phyloP scores from a whole-genome alignment of 1,139 yeast species.

The Magnusiomyces sp. region DNA sequence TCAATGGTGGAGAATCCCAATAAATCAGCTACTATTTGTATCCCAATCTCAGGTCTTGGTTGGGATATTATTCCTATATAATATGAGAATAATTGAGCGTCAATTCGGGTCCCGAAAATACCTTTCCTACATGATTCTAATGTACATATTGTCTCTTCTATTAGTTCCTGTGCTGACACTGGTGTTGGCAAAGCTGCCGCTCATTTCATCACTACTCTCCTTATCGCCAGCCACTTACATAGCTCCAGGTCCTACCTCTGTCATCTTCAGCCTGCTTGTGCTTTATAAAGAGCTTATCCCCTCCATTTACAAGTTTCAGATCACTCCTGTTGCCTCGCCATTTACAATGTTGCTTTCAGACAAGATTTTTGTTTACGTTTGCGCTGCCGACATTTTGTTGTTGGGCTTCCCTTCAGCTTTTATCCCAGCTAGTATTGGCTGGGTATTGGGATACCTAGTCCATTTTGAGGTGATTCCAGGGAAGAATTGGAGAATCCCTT shows the following conservation, averaged over 20 bases:
- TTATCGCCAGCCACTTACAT: constrained; percentile 23
- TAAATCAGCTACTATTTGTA: constrained; percentile 48
- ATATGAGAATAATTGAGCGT: constrained; percentile 56
- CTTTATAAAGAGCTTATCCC: constrained; percentile 55
- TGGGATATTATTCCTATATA: constrained; percentile 45
- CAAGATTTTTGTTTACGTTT: constrained; percentile 47
- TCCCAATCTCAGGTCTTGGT: constrained; percentile 62
- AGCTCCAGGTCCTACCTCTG: constrained; percentile 56
- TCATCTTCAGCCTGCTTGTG: constrained; percentile 51
- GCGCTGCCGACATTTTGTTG: constrained; percentile 44
- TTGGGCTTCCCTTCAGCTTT: constrained; percentile 41
- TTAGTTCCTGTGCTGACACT: constrained; percentile 3
- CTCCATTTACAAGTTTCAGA: constrained; percentile 48
- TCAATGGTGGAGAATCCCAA: constrained; percentile 60
- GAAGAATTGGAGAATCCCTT: constrained; percentile 39
- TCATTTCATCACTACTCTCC: constrained; percentile 19
- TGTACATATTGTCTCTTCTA: constrained; percentile 17
- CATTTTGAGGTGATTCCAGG: constrained; percentile 54
- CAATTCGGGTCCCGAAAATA: constrained; percentile 55
- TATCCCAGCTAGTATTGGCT: constrained; percentile 48
- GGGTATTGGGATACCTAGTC: constrained; percentile 50
- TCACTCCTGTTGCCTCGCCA: constrained; percentile 29
- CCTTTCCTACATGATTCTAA: constrained; percentile 29
- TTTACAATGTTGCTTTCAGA: constrained; percentile 36
- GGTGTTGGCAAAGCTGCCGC: neutral